phyloP scores from a whole-genome alignment of 768 basidiomycete species.

The Leucocoprinus sp. region DNA sequence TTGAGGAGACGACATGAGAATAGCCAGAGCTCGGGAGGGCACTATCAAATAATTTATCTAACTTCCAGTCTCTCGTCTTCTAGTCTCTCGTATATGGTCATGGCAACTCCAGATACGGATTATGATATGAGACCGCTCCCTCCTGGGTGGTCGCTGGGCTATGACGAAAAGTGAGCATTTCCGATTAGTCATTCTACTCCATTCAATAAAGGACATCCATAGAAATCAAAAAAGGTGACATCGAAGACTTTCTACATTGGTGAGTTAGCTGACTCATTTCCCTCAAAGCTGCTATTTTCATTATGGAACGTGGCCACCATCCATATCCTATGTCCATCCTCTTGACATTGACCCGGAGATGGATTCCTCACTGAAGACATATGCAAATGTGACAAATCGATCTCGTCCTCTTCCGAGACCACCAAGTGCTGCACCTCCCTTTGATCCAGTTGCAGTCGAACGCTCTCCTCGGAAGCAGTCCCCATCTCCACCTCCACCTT shows the following conservation, averaged over 20 bases:
- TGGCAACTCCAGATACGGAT: neutral
- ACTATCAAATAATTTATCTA: no score
- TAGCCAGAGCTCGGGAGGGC: no score
- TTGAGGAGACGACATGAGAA: no score
- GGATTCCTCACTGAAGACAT: neutral
- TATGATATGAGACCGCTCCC: slow-evolving; percentile 14
- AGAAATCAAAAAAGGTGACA: slow-evolving; percentile 5
- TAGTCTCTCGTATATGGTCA: slow-evolving; percentile 4
- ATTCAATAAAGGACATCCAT: neutral
- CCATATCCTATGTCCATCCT: slow-evolving; percentile 3
- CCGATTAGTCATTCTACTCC: neutral
- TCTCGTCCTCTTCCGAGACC: slow-evolving; percentile 5
- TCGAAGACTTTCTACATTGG: neutral
- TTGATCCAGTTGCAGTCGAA: neutral
- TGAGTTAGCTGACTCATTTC: neutral
- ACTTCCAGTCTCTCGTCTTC: no score
- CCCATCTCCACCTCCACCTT: neutral
- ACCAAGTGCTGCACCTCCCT: slow-evolving; percentile 1
- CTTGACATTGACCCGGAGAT: neutral
- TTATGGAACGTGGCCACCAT: neutral
- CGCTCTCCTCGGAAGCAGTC: neutral
- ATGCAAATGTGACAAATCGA: neutral
- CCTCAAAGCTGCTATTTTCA: slow-evolving; percentile 5
- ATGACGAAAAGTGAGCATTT: slow-evolving; percentile 13
- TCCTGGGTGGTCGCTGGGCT: slow-evolving; percentile 14